These are phyloP conservation scores for Tylopilus felleus DNA, from an alignment of 768 basidiomycete species.

Conservation along the genomic window DNA sequence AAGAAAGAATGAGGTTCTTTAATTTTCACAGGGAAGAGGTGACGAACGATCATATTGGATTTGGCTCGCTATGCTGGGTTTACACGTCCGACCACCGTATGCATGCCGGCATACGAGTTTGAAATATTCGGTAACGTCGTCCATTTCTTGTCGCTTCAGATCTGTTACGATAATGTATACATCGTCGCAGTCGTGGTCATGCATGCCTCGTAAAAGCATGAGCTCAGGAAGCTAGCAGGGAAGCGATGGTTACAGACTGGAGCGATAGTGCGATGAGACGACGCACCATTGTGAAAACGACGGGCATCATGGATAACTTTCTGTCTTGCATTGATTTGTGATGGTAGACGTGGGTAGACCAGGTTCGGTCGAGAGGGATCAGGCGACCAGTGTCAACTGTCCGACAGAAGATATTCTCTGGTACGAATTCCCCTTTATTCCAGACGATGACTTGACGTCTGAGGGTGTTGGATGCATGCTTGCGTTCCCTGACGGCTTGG, in stretches of 20 bases:
- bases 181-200: conserved; percentile 75
- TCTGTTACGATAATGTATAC: conserved; percentile 78
- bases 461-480: conserved; percentile 49
- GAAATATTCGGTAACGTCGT: conserved; percentile 75
- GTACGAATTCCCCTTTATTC: conserved; percentile 71
- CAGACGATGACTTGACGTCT: conserved; percentile 49
- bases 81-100: conserved; percentile 56
- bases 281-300: conserved; percentile 75
- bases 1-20: conserved; percentile 5
- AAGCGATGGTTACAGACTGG: neutral
- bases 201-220: conserved; percentile 78
- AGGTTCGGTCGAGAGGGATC: conserved; percentile 77
- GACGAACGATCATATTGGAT: conserved; percentile 71
- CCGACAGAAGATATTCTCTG: conserved; percentile 76
- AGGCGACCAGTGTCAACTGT: conserved; percentile 75
- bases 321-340: conserved; percentile 73
- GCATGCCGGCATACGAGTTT: conserved; percentile 67
- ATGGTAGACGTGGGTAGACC: conserved; percentile 80
- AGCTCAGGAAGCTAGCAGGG: conserved; percentile 64
- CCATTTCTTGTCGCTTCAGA: conserved; percentile 76
- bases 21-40: conserved; percentile 1
- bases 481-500: conserved; percentile 61
- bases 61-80: conserved; percentile 61
- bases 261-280: neutral
- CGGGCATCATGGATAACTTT: conserved; percentile 73